Evolutionary conservation across 2,329 filamentous ascomycete genomes (phyloP).

Genomic region (Reticulascus tulasneorum): DNA sequence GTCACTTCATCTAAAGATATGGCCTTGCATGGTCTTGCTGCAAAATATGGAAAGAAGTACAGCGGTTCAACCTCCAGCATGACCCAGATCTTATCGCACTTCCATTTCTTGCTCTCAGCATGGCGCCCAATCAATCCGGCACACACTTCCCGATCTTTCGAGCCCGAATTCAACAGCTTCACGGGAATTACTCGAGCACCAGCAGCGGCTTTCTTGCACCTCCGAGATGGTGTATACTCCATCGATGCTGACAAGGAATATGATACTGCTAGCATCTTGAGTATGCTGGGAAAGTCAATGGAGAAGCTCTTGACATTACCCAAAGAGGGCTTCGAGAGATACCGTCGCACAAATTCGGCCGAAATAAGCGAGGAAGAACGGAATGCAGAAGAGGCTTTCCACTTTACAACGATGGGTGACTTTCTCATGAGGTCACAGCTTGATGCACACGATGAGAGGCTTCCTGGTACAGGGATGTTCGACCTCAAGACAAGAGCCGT

Average conservation of each 20-base stretch:
- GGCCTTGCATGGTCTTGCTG: constrained; percentile 65
- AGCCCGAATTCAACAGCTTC: constrained; percentile 58
- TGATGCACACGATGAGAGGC: constrained; percentile 78
- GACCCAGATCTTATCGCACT: constrained; percentile 82
- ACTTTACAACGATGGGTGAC: constrained; percentile 82
- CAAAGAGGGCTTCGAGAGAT: constrained; percentile 80
- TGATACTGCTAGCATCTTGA: constrained; percentile 79
- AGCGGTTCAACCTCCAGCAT: constrained; percentile 96
- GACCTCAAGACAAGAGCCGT: constrained; percentile 95
- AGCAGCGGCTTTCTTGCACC: constrained; percentile 75
- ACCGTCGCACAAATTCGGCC: constrained; percentile 64
- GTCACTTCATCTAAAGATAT: constrained; percentile 86
- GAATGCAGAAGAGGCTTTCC: constrained; percentile 71
- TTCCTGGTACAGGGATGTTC: constrained; percentile 91
- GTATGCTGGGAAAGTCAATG: constrained; percentile 91
- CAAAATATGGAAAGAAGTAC: constrained; percentile 68
- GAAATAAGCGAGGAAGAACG: constrained; percentile 69
- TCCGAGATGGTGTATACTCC: constrained; percentile 81
- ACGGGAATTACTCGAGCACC: constrained; percentile 71
- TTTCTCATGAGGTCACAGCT: constrained; percentile 94
- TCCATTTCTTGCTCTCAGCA: constrained; percentile 83
- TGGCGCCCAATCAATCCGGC: constrained; percentile 71
- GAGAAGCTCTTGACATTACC: constrained; percentile 88
- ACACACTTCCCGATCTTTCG: constrained; percentile 66
- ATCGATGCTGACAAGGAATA: constrained; percentile 95